These are phyloP conservation scores for Synchytrium microbalum DNA, from an alignment of 371 early-diverging fungal genomes.

Conservation along the genomic window DNA sequence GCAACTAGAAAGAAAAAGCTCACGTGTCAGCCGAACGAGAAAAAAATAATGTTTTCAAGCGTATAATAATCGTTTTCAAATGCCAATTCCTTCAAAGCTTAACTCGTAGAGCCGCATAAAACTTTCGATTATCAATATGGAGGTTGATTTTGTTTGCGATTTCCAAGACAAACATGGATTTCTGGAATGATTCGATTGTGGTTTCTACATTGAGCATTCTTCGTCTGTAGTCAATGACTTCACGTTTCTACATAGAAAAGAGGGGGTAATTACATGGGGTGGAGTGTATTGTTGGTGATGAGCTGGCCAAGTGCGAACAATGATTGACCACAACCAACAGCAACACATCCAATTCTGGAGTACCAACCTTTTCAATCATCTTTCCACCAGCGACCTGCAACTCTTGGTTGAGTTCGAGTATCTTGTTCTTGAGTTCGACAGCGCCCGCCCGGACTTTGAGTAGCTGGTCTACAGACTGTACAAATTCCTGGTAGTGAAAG, in stretches of 20 bases:
- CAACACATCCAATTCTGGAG: slow-evolving; percentile 6
- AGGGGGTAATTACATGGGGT: neutral
- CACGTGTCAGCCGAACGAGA: neutral
- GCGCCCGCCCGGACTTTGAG: slow-evolving; percentile 88
- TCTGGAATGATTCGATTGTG: slow-evolving; percentile 73
- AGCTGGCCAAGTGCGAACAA: slow-evolving; percentile 4
- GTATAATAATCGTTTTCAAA: neutral
- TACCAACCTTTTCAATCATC: slow-evolving; percentile 62
- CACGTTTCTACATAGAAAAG: slow-evolving; percentile 66
- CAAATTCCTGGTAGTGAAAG: slow-evolving; percentile 94
- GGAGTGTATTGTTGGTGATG: neutral
- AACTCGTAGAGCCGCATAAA: slow-evolving; percentile 84
- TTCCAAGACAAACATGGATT: slow-evolving; percentile 79
- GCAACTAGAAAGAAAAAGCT: slow-evolving; percentile 43
- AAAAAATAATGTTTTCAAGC: too few relatives aligned
- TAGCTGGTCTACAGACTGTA: slow-evolving; percentile 89
- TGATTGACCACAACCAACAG: neutral
- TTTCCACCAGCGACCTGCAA: slow-evolving; percentile 74
- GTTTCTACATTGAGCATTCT: slow-evolving; percentile 82
- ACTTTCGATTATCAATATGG: slow-evolving; percentile 72
- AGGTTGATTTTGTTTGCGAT: slow-evolving; percentile 75
- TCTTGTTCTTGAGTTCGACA: slow-evolving; percentile 69
- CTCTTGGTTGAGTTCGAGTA: slow-evolving; percentile 73
- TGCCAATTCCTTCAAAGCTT: slow-evolving; percentile 1
- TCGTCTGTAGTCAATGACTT: slow-evolving; percentile 72